Conservation (phyloP, 73 alveolate species). For the Paramecium biaurelia region DNA sequence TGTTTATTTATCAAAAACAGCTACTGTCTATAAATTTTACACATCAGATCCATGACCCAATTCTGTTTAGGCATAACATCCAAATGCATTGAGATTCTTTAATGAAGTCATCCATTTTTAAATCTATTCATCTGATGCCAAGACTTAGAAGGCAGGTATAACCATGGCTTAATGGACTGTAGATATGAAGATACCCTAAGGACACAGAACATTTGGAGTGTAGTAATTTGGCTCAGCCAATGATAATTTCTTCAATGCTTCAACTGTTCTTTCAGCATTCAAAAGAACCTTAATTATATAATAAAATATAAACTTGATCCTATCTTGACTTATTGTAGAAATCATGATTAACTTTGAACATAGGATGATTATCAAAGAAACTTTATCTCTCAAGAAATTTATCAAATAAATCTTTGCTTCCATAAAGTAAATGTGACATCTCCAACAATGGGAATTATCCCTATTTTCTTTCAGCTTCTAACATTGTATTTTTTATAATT, state of each 20-base stretch:
- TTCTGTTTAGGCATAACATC: slow-evolving; percentile 64
- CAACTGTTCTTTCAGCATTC: slow-evolving; percentile 7
- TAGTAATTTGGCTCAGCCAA: neutral
- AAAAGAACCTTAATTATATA: neutral
- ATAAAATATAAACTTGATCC: neutral
- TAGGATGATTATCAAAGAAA: slow-evolving; percentile 9
- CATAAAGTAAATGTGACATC: neutral
- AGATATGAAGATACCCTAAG: neutral
- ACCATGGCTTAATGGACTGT: slow-evolving; percentile 60
- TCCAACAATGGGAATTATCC: neutral
- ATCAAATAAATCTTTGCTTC: neutral
- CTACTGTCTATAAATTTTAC: slow-evolving; percentile 34
- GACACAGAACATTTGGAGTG: neutral
- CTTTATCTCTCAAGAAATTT: neutral
- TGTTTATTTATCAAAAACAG: slow-evolving; percentile 44
- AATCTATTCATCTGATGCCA: slow-evolving; percentile 58
- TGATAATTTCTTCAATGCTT: neutral
- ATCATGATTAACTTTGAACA: slow-evolving; percentile 8
- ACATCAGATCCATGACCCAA: slow-evolving; percentile 67
- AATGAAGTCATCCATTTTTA: slow-evolving; percentile 51
- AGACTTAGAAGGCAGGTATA: slow-evolving; percentile 50
- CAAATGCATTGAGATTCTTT: slow-evolving; percentile 16
- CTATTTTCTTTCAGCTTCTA: slow-evolving; percentile 28
- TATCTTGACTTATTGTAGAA: neutral
- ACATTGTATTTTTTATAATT: neutral